Conservation (phyloP, 1,139 yeast species). For the Magnusiomyces ingens region DNA sequence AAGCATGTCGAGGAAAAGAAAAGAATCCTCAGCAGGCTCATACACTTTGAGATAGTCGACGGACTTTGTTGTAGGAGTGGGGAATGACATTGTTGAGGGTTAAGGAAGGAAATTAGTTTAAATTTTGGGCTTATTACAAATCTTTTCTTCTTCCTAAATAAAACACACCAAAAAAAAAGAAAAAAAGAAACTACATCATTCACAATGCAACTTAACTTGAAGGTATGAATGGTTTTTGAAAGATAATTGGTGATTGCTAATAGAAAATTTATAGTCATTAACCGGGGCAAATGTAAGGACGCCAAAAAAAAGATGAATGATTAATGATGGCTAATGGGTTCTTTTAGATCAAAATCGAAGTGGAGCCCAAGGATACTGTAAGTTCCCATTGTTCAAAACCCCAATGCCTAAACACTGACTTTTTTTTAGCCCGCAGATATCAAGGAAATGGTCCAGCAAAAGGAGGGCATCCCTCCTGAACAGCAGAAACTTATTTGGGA, state of each 20-base stretch:
- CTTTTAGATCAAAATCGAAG: constrained; percentile 61
- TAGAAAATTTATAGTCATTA: constrained; percentile 28
- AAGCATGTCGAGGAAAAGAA: constrained; percentile 68
- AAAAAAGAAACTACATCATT: neutral
- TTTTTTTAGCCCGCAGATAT: constrained; percentile 53
- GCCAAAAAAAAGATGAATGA: constrained; percentile 3
- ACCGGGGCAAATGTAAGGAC: constrained; percentile 49
- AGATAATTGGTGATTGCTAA: constrained; percentile 6
- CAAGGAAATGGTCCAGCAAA: constrained; percentile 91
- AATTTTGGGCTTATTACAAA: neutral
- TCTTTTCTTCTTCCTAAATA: too few species aligned
- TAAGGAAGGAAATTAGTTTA: neutral
- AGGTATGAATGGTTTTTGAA: constrained; percentile 6
- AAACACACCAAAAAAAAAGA: too few species aligned
- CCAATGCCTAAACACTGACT: neutral
- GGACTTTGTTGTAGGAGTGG: constrained; percentile 45
- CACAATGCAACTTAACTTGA: constrained; percentile 16
- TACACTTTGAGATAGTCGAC: constrained; percentile 56
- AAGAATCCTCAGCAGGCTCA: constrained; percentile 93
- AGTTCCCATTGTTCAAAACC: constrained; percentile 19
- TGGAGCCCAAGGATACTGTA: constrained; percentile 66
- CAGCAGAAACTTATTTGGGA: constrained; percentile 88
- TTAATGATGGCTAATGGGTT: neutral
- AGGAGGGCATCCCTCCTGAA: constrained; percentile 95
- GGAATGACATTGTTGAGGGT: constrained; percentile 25